phyloP scores from a whole-genome alignment of 306 rosid species.

The Astragalus membranaceus region DNA sequence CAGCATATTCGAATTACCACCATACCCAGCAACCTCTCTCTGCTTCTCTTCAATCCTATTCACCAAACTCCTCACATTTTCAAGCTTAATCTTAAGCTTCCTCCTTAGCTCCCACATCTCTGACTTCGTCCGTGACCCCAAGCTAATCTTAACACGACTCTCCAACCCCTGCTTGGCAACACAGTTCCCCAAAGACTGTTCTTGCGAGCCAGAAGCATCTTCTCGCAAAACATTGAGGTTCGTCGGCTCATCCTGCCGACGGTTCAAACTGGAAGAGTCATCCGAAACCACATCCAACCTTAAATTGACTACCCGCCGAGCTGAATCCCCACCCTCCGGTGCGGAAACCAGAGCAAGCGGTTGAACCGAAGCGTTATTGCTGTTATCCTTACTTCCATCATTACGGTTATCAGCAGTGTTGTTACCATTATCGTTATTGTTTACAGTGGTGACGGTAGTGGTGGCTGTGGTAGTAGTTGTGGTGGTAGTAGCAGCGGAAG shows the following conservation, averaged over 20 bases:
- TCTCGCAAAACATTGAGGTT: background rate
- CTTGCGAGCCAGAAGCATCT: slow-evolving; percentile 16
- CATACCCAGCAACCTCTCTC: slow-evolving; percentile 36
- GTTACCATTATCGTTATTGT: background rate
- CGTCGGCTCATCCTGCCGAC: slow-evolving; percentile 24
- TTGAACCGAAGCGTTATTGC: slow-evolving; percentile 16
- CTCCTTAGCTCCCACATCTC: slow-evolving; percentile 48
- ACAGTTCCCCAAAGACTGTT: slow-evolving; percentile 28
- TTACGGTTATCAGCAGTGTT: background rate
- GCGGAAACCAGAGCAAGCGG: background rate
- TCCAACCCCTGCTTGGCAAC: slow-evolving; percentile 18
- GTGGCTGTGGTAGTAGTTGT: background rate
- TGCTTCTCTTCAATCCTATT: slow-evolving; percentile 66
- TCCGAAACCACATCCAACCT: slow-evolving; percentile 38
- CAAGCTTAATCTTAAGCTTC: slow-evolving; percentile 61
- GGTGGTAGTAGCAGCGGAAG: background rate
- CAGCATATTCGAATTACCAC: slow-evolving; percentile 30
- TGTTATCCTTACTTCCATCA: slow-evolving; percentile 7
- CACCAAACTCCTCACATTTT: slow-evolving; percentile 54
- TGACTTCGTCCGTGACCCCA: slow-evolving; percentile 43
- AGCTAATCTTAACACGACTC: slow-evolving; percentile 31
- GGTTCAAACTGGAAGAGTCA: slow-evolving; percentile 38
- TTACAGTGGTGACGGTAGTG: background rate
- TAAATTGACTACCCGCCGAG: slow-evolving; percentile 25
- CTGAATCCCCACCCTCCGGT: slow-evolving; percentile 28